Evolutionary conservation across 2,329 filamentous ascomycete species (phyloP).

Genomic region (Rutstroemia sp.): DNA sequence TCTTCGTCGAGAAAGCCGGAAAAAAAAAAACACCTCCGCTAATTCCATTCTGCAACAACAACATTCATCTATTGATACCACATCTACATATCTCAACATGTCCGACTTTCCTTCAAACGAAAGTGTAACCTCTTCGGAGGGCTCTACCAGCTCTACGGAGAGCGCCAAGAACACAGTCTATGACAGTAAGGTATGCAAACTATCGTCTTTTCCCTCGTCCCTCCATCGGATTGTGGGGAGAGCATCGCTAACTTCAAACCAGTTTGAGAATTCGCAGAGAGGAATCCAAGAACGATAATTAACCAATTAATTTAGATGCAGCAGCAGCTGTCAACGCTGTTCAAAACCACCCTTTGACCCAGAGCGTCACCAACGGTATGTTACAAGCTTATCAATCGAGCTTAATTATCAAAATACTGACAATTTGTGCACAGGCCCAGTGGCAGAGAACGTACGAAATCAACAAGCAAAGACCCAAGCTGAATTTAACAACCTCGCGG

Average conservation of each 20-base stretch:
- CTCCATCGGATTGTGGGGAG: background rate
- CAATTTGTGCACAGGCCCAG: slow-evolving; percentile 39
- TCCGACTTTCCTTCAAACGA: slow-evolving; percentile 8
- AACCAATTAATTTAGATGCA: slow-evolving; percentile 22
- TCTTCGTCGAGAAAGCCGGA: background rate
- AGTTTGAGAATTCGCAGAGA: slow-evolving; percentile 4
- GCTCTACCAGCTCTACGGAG: background rate
- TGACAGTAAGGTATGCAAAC: slow-evolving; percentile 8
- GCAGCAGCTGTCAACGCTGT: slow-evolving; percentile 27
- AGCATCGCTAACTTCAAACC: slow-evolving; percentile 1
- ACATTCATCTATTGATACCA: background rate
- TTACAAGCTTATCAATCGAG: slow-evolving; percentile 2
- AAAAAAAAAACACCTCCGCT: background rate
- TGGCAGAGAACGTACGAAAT: slow-evolving; percentile 52
- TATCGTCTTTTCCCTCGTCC: background rate
- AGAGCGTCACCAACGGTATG: slow-evolving; percentile 28
- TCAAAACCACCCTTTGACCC: slow-evolving; percentile 28
- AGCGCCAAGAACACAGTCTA: slow-evolving; percentile 8
- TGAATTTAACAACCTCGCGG: slow-evolving; percentile 52
- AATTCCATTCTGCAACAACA: background rate
- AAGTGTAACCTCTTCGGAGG: background rate
- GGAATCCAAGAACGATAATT: slow-evolving; percentile 8
- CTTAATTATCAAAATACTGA: background rate
- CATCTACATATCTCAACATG: slow-evolving; percentile 1
- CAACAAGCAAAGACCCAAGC: slow-evolving; percentile 46